Evolutionary conservation across 768 basidiomycete species (phyloP).

Genomic region (Cubamyces lactineus): DNA sequence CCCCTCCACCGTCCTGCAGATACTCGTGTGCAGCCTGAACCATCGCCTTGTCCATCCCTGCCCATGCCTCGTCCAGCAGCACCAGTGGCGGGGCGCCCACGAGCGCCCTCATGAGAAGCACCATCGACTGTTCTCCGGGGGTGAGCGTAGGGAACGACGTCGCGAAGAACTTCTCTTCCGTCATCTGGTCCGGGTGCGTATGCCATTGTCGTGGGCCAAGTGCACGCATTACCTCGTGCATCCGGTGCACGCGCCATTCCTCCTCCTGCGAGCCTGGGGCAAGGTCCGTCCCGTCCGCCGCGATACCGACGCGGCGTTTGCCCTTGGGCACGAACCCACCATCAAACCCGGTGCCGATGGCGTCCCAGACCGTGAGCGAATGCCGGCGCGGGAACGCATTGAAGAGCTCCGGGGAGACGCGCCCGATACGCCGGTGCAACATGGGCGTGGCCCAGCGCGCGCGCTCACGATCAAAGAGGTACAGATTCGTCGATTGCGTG

Average conservation of each 20-base stretch:
- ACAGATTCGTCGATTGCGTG: conserved; percentile 60
- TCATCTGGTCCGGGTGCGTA: conserved; percentile 7
- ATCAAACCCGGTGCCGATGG: conserved; percentile 86
- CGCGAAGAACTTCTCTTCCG: conserved; percentile 46
- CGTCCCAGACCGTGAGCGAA: conserved; percentile 74
- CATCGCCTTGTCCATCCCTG: conserved; percentile 87
- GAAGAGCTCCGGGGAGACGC: conserved; percentile 87
- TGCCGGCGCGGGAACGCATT: conserved; percentile 84
- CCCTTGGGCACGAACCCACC: conserved; percentile 71
- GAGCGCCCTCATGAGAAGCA: conserved; percentile 84
- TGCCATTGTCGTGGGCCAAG: conserved; percentile 66
- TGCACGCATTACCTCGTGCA: conserved; percentile 62
- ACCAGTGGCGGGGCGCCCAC: conserved; percentile 75
- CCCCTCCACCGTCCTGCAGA: conserved; percentile 53
- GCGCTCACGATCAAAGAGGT: conserved; percentile 66
- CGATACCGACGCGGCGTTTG: conserved; percentile 47
- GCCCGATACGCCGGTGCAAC: conserved; percentile 70
- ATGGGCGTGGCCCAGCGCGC: conserved; percentile 65
- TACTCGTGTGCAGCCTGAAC: conserved; percentile 65
- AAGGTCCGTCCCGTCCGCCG: conserved; percentile 39
- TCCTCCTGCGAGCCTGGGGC: conserved; percentile 44
- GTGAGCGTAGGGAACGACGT: conserved; percentile 65
- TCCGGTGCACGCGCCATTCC: conserved; percentile 43
- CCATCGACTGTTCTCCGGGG: conserved; percentile 75
- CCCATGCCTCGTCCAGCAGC: conserved; percentile 90